Base-by-base conservation (phyloP, 768 basidiomycete genomes). In the Tubosaeta sp. region DNA sequence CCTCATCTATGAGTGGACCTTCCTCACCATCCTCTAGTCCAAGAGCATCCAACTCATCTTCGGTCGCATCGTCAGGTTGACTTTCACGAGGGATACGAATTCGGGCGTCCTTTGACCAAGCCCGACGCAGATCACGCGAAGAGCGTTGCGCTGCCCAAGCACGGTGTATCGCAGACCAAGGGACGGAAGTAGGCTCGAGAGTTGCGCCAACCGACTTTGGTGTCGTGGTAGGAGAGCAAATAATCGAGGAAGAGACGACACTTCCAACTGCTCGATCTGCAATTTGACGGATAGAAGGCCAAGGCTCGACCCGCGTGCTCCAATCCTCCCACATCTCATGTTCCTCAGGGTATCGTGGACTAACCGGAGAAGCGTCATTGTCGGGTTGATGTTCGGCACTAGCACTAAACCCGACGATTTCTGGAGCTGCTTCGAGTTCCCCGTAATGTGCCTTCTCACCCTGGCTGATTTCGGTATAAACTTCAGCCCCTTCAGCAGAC, bases 211-310 rank as follows among this genome's bases (percentile, higher is more conserved):
- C 12, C 34, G 24, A 39, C 39, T 67, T 62, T 52, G 73, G 62
- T 27, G 50, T 31, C 18, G 40, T 38, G 21, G 60, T 12, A 25
- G 57, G 52, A 42, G 56, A 42, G 16, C 44, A 51, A 38, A 54
- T 39, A 7, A 54, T 35, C 40, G 59, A 53, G 42, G 69, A 60
- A 47, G 74, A 66, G 59, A 81, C 75, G 12, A 83, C 81, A 51
- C 75, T 78, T 14, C 89, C 90, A 16, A 90, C 76, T 13, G 86
- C 85, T 56, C 82, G 78, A 68, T 91, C 89, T 32, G 87, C 86
- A 58, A 90, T 82, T 52, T 80, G 81, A 41, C 80, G 79, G 22
- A 90, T 85, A 46, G 74, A 78, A 10, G 78, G 60, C 90, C 90
- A 92, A 9, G 75, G 60, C 62, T 87, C 86, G 36, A 92, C 64